Evolutionary conservation across 768 basidiomycete species (phyloP), one percentile per base, ranked within the genome.

Genomic region (Tricholoma saponaceum): DNA sequence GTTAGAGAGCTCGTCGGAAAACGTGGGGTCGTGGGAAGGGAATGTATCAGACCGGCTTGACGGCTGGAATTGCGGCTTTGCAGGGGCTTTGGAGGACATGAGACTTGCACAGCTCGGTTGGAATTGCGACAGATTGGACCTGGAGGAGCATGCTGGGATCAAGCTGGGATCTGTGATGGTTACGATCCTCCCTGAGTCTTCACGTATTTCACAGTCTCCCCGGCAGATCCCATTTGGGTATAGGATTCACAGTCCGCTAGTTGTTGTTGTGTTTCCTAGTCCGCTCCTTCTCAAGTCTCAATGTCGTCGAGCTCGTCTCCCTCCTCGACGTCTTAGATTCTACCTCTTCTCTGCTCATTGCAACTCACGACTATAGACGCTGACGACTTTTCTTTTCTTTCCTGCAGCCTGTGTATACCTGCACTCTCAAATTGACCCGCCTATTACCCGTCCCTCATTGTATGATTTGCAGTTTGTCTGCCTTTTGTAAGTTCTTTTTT

Each of bases 311-410:
- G 53, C 41, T 54, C 44, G 59, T 57, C 58, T 49, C 55, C 43
- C 37, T 54, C 59, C 57, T 60, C 66, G 61, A 62, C 65, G 56
- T 59, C 58, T 60, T 63, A 62, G 60, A 58, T 46, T 60, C 37
- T 37, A 22, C 55, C 32, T 32, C 52, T 44, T 60, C 57, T 62
- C 64, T 67, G 70, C 64, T 62, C 56, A 64, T 51, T 58, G 59
- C 66, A 63, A 65, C 62, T 78, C 71, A 77, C 79, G 79, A 79
- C 74, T 65, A 56, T 62, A 67, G 60, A 76, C 75, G 76, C 76
- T 79, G 69, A 78, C 76, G 70, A 75, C 73, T 67, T 67, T 67
- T 60, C 61, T 62, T 64, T 67, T 60, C 65, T 67, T 61, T 60
- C 59, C 61, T n/a, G 8, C 63, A 58, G 64, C 63, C 60, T 63